A percentile compares a stretch with the other conserved stretches of the same genome.
Evolutionary conservation across 768 basidiomycete species (phyloP).

Genomic region (Suillus bovinus): DNA sequence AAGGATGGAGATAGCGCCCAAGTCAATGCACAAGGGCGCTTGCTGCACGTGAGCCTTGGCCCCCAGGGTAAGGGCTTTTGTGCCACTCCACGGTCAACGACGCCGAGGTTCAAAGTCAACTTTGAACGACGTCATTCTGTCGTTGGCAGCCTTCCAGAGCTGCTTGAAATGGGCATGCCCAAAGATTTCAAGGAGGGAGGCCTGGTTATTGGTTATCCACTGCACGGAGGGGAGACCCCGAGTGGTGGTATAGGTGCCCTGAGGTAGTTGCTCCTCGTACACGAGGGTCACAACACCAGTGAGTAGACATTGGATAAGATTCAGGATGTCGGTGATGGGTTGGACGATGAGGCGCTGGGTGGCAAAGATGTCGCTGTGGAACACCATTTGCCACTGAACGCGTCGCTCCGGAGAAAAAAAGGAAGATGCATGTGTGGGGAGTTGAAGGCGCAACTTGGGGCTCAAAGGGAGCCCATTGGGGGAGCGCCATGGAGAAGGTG

Average conservation of each 20-base stretch:
- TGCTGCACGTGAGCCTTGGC: slow-evolving; percentile 19
- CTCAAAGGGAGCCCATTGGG: slow-evolving; percentile 74
- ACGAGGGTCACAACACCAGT: slow-evolving; percentile 71
- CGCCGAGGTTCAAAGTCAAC: slow-evolving; percentile 58
- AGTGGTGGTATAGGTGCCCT: slow-evolving; percentile 71
- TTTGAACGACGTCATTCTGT: slow-evolving; percentile 71
- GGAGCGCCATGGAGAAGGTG: slow-evolving; percentile 76
- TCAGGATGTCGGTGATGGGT: slow-evolving; percentile 69
- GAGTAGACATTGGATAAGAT: slow-evolving; percentile 69
- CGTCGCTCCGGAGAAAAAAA: slow-evolving; percentile 85
- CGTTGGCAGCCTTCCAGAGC: slow-evolving; percentile 70
- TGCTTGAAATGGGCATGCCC: slow-evolving; percentile 71
- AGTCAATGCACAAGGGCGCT: slow-evolving; percentile 14
- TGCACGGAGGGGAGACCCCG: slow-evolving; percentile 76
- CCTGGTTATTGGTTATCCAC: slow-evolving; percentile 74
- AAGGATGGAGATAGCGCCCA: slow-evolving; percentile 14
- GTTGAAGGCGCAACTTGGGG: slow-evolving; percentile 68
- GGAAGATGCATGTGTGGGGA: slow-evolving; percentile 78
- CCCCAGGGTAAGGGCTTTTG: slow-evolving; percentile 17
- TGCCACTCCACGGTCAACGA: slow-evolving; percentile 28
- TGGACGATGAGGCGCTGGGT: slow-evolving; percentile 66
- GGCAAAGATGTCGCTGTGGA: slow-evolving; percentile 76
- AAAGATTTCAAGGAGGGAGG: slow-evolving; percentile 68
- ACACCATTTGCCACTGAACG: slow-evolving; percentile 90
- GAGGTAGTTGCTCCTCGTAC: slow-evolving; percentile 72